Base-by-base conservation (phyloP, 306 rosid species). In the Chamaecrista fasciculata region DNA sequence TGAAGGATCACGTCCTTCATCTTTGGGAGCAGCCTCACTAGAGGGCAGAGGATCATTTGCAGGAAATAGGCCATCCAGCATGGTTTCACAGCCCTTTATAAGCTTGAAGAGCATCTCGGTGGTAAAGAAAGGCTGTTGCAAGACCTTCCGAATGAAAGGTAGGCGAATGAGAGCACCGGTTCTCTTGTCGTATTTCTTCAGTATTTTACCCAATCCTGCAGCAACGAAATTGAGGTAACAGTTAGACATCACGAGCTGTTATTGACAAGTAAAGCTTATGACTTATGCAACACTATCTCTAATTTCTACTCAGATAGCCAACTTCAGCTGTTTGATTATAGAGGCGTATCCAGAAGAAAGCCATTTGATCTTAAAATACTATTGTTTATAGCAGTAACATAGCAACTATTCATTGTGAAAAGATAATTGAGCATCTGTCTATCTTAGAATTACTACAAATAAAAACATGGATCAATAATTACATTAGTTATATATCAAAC, bases 91-190 rank as follows among this genome's bases (percentile, higher is more conserved):
- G 84, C 89, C 95, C 78, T 95, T 95, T 65, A 95, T 91, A 36
- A 95, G 96, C 86, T 95, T 95, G 83, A 82, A 87, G 64, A 95
- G 88, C 89, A 95, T 76, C 75, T 95, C 99, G 2, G 89, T 91
- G 57, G 95, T 95, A 69, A 88, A 91, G 85, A 95, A 95, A 69
- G 99, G 97, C 76, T 95, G 95, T 25, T 85, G 97, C 79, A 95
- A 72, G 65, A 95, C 99, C 83, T 85, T 95, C 78, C 87, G 96
- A 68, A 95, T 95, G 79, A 91, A 95, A 69, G 99, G 97, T 83
- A 95, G 62, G 60, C 99, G 99, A 66, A 89, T 91, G 40, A 95
- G 95, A 40, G 97, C 97, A 33, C 99, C 99, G 7, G 99, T 95
- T 82, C 99, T 82, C 80, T 95, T 95, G 84, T 95, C 99, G 64